Evolutionary conservation across 768 basidiomycete species (phyloP), one percentile per base, ranked within the genome.

Genomic region (Favolaschia claudopus): DNA sequence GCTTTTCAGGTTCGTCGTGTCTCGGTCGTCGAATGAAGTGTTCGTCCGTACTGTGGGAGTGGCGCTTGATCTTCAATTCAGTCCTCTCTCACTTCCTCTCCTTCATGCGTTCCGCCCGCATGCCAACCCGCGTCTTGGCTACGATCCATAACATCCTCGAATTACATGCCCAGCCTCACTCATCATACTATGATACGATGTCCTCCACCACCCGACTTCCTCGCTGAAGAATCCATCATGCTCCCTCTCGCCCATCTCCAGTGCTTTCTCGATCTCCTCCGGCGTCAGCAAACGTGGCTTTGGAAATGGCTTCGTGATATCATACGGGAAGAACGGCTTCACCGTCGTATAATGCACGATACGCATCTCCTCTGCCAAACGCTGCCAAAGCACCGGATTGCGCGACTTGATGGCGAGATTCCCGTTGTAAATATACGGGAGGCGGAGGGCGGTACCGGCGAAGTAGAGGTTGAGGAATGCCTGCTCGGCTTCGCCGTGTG

Each of bases 381-480:
- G 67, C 13, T 64, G 47, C 76, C 76, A 77, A 24, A 77, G 38
- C 44, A 45, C 62, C 4, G 70, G 69, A 39, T 67, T 70, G 42
- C 70, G 64, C 48, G 61, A 55, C 64, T 70, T 75, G 61, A 76
- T 74, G 4, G 68, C 75, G n/a, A 77, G 66, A 62, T 76, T 76
- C 17, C 66, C 76, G 50, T 76, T 76, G 64, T 76, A 77, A 28
- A 64, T 42, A 53, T 74, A 75, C 24, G 76, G 76, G 19, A 77
- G 69, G 8, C 69, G 68, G 28, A 73, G 57, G 27, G 55, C 66
- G 42, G 75, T 70, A 14, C 68, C 66, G 43, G 68, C 75, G 45
- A 72, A 77, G 61, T 75, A 77, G 22, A 69, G 54, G 57, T 77
- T 77, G 22, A 77, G 62, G 64, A 82, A 84, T 13, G 79, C 76